Percentiles rank a stretch among this genome's conserved stretches.
These are phyloP conservation scores for Athelia sp. DNA, from an alignment of 1,284 basidiomycete genomes.

Conservation along the genomic window DNA sequence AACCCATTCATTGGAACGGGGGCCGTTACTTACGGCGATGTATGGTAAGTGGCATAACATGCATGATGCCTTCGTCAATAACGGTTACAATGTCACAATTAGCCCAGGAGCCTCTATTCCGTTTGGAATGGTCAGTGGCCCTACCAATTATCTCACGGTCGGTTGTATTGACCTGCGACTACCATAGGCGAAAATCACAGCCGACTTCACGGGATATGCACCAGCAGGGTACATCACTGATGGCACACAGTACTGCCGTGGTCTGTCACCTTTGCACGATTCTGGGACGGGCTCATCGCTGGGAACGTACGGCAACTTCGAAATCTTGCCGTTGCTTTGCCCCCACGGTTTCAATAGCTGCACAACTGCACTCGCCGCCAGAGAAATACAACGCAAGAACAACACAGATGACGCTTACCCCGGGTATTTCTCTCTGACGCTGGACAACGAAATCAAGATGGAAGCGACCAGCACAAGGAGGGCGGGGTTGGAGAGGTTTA, in stretches of 20 bases:
- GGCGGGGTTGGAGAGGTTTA: constrained; percentile 60
- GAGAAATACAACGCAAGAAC: constrained; percentile 55
- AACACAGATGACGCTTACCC: constrained; percentile 63
- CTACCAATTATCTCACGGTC: not conserved
- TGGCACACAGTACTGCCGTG: constrained; percentile 50
- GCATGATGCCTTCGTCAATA: constrained; percentile 2
- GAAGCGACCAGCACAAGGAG: constrained; percentile 67
- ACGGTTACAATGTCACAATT: not conserved
- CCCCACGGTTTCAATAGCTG: constrained; percentile 66
- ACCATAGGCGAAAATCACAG: constrained; percentile 57
- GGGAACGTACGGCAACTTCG: constrained; percentile 64
- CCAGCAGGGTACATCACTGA: constrained; percentile 61
- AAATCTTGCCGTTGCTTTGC: constrained; percentile 64
- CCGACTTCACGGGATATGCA: constrained; percentile 67
- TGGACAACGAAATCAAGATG: constrained; percentile 55
- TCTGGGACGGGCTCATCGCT: constrained; percentile 65
- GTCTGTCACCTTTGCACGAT: constrained; percentile 61
- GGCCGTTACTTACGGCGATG: constrained; percentile 54
- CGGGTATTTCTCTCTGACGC: constrained; percentile 55
- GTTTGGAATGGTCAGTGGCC: constrained; percentile 53
- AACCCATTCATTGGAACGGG: constrained; percentile 69
- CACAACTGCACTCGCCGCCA: constrained; percentile 46
- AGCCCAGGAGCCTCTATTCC: constrained; percentile 66
- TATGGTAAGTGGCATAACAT: constrained; percentile 41
- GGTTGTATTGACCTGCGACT: not conserved